Percentiles rank a stretch among this genome's conserved stretches.
These are phyloP conservation scores for Paramarasmius palmivorus DNA, from an alignment of 1,284 basidiomycete genomes.

Conservation along the genomic window DNA sequence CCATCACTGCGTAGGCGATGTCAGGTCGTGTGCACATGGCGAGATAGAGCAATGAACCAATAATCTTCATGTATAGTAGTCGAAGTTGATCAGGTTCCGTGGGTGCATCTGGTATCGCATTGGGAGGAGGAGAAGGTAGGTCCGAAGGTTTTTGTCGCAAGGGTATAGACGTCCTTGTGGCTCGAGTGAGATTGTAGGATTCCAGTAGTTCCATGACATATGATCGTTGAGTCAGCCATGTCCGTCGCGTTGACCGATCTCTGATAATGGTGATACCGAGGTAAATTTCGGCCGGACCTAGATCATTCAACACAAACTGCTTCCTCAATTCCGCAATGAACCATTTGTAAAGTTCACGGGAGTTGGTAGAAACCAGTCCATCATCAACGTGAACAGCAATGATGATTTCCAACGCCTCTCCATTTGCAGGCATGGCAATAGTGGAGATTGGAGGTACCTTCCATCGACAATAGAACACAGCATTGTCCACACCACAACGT, in stretches of 20 bases:
- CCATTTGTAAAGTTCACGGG: not conserved
- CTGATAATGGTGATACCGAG: constrained; percentile 2
- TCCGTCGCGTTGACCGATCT: not conserved
- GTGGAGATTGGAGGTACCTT: constrained; percentile 8
- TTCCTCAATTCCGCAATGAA: not conserved
- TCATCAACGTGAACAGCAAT: too few species aligned
- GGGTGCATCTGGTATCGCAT: too few species aligned
- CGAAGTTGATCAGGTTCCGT: too few species aligned
- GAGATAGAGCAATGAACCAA: too few species aligned
- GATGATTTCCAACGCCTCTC: too few species aligned
- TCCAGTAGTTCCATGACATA: constrained; percentile 10
- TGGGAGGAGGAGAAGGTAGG: not conserved
- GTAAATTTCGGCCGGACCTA: not conserved
- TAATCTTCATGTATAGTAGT: too few species aligned
- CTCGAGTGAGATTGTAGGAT: not conserved
- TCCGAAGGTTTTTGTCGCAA: not conserved
- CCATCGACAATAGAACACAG: constrained; percentile 14
- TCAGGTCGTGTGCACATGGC: too few species aligned
- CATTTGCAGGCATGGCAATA: constrained; percentile 6
- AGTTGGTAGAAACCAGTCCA: too few species aligned
- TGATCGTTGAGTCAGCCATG: constrained; percentile 5
- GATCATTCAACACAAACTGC: not conserved
- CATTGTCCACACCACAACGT: constrained; percentile 14
- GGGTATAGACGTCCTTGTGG: not conserved
- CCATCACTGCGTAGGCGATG: too few species aligned